phyloP scores from a whole-genome alignment of 306 rosid species.

The Styphnolobium japonicum region DNA sequence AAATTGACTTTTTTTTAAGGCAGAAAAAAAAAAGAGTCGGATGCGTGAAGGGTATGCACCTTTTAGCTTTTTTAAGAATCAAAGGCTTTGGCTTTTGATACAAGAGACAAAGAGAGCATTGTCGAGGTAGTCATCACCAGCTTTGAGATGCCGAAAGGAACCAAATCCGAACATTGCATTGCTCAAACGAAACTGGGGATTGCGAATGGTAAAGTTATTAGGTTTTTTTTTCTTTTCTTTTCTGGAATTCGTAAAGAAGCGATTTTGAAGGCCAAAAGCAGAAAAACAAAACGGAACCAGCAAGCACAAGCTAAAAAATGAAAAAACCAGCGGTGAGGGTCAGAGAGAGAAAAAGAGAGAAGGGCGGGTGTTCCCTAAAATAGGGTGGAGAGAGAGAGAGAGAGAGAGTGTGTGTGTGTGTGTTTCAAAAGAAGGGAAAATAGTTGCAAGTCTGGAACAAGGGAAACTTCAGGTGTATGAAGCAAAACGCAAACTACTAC shows the following conservation, averaged over 20 bases:
- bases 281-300: background rate
- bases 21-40: constrained; percentile 20
- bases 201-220: background rate
- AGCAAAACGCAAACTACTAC: background rate
- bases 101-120: constrained; percentile 18
- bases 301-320: background rate
- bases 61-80: constrained; percentile 32
- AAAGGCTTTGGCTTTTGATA: constrained; percentile 19
- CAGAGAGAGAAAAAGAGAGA: background rate
- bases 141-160: constrained; percentile 16
- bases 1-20: constrained; percentile 42
- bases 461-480: background rate
- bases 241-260: constrained; percentile 15
- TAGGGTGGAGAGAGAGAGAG: constrained; percentile 17
- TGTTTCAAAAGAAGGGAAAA: background rate
- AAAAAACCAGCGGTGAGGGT: background rate
- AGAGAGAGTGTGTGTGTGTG: background rate
- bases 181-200: background rate
- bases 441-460: background rate
- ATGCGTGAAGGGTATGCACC: constrained; percentile 20
- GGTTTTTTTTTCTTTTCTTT: background rate
- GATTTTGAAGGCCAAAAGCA: constrained; percentile 27
- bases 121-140: constrained; percentile 11
- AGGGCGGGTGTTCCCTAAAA: constrained; percentile 27
- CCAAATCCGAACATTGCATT: constrained; percentile 14